Evolutionary conservation across 176 grass and related monocot species (phyloP).

Genomic region (sorghum (Sorghum bicolor)): Sorghum_bicolor_NCBIv3 NC_012872.2:69828501-69829000

Average conservation of each 20-base stretch:
- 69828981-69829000: too few relatives aligned
- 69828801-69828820: conserved; percentile 37
- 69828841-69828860: conserved; percentile 52
- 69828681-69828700: conserved; percentile 41
- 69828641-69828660: neutral
- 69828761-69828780: conserved; percentile 79
- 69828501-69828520: conserved; percentile 24
- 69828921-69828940: neutral
- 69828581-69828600: conserved; percentile 3
- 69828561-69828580: neutral
- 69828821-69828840: conserved; percentile 37
- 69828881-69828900: conserved; percentile 57
- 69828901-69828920: conserved; percentile 41
- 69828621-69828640: neutral
- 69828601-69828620: neutral
- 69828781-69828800: conserved; percentile 38
- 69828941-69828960: neutral
- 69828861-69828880: conserved; percentile 53
- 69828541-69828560: conserved; percentile 7
- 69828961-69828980: neutral
- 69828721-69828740: conserved; percentile 28
- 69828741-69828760: conserved; percentile 65
- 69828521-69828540: conserved; percentile 16
- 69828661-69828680: neutral
- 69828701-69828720: conserved; percentile 52